These are phyloP conservation scores for Russula griseocarnosa DNA, from an alignment of 768 basidiomycete genomes.

Conservation along the genomic window DNA sequence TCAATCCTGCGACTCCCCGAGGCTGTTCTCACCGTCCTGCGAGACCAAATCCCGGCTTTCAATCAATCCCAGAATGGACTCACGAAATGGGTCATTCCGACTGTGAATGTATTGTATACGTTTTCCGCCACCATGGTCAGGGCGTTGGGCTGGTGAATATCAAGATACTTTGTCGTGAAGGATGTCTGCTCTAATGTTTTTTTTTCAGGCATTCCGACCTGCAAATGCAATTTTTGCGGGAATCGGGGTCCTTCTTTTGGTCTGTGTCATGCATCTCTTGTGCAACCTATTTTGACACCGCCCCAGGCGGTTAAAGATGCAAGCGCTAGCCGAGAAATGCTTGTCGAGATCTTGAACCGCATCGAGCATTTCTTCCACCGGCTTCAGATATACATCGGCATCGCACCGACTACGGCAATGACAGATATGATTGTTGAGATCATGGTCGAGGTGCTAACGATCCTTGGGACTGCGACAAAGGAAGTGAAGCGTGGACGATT, in stretches of 20 bases:
- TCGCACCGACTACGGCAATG: neutral
- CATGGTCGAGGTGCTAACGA: neutral
- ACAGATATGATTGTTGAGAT: neutral
- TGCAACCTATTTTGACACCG: neutral
- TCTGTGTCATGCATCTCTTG: neutral
- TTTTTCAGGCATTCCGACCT: neutral
- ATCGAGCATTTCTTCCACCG: neutral
- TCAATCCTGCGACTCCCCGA: neutral
- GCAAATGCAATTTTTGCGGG: neutral
- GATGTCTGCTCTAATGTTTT: neutral
- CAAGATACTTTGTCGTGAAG: neutral
- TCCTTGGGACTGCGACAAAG: neutral
- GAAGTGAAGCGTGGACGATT: neutral
- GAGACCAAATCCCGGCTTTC: neutral
- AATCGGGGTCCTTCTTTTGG: neutral
- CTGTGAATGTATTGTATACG: neutral
- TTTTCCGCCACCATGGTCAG: neutral
- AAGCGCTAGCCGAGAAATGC: neutral
- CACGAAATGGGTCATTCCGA: conserved; percentile 2
- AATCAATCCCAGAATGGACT: neutral
- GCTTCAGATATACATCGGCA: neutral
- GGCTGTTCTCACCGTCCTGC: neutral
- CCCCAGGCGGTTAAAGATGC: neutral
- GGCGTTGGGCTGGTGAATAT: neutral
- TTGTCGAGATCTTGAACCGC: neutral